Percentiles rank a stretch among this genome's conserved stretches.
These are phyloP conservation scores for Avena insularis DNA, from an alignment of 176 grass and related monocot genomes.

Conservation along the genomic window DNA sequence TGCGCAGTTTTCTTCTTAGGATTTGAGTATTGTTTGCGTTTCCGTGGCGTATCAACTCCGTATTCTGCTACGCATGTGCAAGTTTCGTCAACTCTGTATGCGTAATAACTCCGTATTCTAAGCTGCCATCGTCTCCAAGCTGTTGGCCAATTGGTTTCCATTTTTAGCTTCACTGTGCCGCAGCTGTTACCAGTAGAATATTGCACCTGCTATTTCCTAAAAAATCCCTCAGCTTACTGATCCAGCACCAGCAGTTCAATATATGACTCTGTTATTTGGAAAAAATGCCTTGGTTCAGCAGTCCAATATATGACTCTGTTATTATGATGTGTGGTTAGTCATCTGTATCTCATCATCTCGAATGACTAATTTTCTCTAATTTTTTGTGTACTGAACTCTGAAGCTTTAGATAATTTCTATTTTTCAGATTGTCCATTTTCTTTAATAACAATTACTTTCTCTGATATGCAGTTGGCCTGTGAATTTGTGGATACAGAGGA, in stretches of 20 bases:
- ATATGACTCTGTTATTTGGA: not conserved
- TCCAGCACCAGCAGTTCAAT: not conserved
- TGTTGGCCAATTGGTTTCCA: constrained; percentile 13
- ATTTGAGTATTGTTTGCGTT: not conserved
- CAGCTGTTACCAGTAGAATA: constrained; percentile 11
- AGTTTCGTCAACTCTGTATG: not conserved
- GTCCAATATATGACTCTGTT: no score
- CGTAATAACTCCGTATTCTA: not conserved
- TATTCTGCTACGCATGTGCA: constrained; percentile 14
- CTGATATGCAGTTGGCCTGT: constrained; percentile 68
- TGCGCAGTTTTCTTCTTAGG: not conserved
- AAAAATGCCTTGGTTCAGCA: no score
- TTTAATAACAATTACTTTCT: constrained; percentile 17
- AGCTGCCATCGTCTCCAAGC: not conserved
- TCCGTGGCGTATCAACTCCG: not conserved
- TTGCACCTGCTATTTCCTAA: not conserved
- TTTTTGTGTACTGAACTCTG: not conserved
- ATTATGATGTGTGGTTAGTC: not conserved
- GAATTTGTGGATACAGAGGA: constrained; percentile 93
- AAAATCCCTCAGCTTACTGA: not conserved
- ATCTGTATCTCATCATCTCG: not conserved
- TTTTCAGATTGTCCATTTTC: not conserved
- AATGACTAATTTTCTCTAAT: constrained; percentile 2
- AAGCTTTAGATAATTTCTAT: not conserved
- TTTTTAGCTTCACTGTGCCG: not conserved